phyloP scores from a whole-genome alignment of 1,284 basidiomycete species.

The Anthracocystis panici-leucophaei region DNA sequence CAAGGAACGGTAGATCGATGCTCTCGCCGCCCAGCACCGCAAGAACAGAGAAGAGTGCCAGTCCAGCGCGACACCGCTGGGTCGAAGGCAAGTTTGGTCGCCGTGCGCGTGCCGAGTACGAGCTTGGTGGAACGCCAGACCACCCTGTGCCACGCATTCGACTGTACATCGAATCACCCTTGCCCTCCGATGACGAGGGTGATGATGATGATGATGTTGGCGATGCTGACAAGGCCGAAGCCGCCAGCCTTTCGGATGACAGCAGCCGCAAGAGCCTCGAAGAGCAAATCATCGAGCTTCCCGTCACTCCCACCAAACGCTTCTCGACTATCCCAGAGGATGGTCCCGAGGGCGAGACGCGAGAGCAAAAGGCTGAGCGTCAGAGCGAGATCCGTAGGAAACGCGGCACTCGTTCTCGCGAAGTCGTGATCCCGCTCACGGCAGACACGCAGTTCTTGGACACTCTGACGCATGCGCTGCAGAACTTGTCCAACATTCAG shows the following conservation, averaged over 20 bases:
- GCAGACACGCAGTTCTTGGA: constrained; percentile 86
- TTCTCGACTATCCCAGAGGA: constrained; percentile 48
- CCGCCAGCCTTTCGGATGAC: constrained; percentile 27
- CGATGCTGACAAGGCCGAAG: constrained; percentile 13
- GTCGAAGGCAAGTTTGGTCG: constrained; percentile 64
- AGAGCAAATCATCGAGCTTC: constrained; percentile 52
- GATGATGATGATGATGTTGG: constrained; percentile 33
- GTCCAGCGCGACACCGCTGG: constrained; percentile 53
- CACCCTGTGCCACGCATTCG: constrained; percentile 69
- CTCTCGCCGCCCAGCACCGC: constrained; percentile 14
- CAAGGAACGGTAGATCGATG: constrained; percentile 5
- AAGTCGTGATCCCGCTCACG: constrained; percentile 80
- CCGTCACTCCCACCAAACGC: constrained; percentile 22
- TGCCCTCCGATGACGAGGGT: constrained; percentile 57
- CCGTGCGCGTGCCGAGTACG: constrained; percentile 70
- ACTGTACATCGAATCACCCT: constrained; percentile 64
- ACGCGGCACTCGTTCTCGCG: constrained; percentile 39
- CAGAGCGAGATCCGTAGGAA: constrained; percentile 44
- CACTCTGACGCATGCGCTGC: constrained; percentile 79
- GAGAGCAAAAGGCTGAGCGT: constrained; percentile 42
- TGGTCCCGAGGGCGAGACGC: constrained; percentile 47
- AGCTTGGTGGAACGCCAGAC: constrained; percentile 69
- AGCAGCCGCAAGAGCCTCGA: constrained; percentile 49
- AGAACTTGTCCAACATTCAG: constrained; percentile 79
- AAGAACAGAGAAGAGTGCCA: constrained; percentile 23